phyloP scores from a whole-genome alignment of 202 grass and related monocot species.

The Bolboschoenoplectus hybrid region DNA sequence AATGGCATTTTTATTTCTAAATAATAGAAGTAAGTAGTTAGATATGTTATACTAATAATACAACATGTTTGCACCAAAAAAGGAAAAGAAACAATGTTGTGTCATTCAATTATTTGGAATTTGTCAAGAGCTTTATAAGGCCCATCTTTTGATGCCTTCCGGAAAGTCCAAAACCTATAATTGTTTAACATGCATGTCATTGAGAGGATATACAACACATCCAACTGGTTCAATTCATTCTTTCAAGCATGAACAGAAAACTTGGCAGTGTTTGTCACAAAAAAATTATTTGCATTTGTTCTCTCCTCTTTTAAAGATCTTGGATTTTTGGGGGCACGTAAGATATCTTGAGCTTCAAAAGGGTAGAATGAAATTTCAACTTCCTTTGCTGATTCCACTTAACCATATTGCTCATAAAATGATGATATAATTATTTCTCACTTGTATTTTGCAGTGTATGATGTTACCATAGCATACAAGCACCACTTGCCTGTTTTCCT shows the following conservation, averaged over 20 bases:
- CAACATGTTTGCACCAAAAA: not conserved
- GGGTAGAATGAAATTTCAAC: not conserved
- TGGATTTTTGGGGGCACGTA: not conserved
- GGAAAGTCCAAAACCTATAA: not conserved
- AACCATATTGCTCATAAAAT: conserved; percentile 6
- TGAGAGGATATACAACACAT: not conserved
- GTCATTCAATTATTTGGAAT: conserved; percentile 9
- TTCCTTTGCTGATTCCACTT: not conserved
- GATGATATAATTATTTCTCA: conserved; percentile 7
- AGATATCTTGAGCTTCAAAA: not conserved
- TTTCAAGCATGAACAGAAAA: not conserved
- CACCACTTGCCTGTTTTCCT: conserved; percentile 68
- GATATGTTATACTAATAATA: conserved; percentile 2
- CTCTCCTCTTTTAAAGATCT: not conserved
- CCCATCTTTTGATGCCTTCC: not conserved
- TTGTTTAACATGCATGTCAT: not conserved
- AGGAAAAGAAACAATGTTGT: not conserved
- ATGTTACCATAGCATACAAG: conserved; percentile 80
- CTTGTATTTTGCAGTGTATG: conserved; percentile 63
- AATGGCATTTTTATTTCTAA: not conserved
- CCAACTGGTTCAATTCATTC: not conserved
- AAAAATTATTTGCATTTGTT: not conserved
- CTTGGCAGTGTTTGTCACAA: not conserved
- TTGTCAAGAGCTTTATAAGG: not conserved
- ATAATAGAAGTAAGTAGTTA: not conserved